phyloP scores from a whole-genome alignment of 768 basidiomycete genomes.

The Exsudoporus frostii region DNA sequence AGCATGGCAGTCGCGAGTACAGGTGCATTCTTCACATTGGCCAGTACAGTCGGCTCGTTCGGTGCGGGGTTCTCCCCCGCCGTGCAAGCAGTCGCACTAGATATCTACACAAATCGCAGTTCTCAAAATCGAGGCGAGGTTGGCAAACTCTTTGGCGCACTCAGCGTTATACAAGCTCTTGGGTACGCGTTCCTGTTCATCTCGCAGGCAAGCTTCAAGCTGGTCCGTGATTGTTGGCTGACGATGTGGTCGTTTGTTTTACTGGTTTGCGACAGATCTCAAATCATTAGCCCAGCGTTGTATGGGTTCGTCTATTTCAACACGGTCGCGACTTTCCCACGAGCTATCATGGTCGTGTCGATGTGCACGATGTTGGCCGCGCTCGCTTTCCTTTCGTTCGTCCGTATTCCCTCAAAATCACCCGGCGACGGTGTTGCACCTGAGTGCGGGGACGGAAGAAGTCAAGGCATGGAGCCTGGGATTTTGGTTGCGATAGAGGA shows the following conservation, averaged over 20 bases:
- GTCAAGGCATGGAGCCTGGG: not conserved
- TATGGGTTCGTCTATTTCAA: conserved; percentile 69
- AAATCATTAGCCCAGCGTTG: conserved; percentile 67
- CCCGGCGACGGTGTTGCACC: not conserved
- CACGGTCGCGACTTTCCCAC: conserved; percentile 69
- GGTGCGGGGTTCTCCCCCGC: conserved; percentile 65
- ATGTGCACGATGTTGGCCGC: conserved; percentile 39
- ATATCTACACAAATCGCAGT: conserved; percentile 53
- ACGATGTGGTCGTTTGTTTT: not conserved
- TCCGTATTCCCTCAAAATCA: conserved; percentile 36
- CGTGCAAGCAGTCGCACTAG: conserved; percentile 66
- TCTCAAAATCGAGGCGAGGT: conserved; percentile 47
- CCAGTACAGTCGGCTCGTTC: conserved; percentile 51
- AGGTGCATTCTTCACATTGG: conserved; percentile 49
- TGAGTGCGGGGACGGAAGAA: conserved; percentile 1
- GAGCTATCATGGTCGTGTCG: conserved; percentile 64
- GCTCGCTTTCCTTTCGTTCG: conserved; percentile 44
- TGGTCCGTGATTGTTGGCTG: not conserved
- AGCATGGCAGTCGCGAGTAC: conserved; percentile 47
- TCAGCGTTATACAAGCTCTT: conserved; percentile 71
- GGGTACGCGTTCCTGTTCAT: conserved; percentile 38
- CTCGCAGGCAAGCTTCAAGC: not conserved
- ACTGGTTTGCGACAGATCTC: conserved; percentile 40
- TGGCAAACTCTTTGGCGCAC: conserved; percentile 76
- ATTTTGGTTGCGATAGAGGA: conserved; percentile 1